Evolutionary conservation across 2,329 filamentous ascomycete species (phyloP).

Genomic region (Xylaria sp.): DNA sequence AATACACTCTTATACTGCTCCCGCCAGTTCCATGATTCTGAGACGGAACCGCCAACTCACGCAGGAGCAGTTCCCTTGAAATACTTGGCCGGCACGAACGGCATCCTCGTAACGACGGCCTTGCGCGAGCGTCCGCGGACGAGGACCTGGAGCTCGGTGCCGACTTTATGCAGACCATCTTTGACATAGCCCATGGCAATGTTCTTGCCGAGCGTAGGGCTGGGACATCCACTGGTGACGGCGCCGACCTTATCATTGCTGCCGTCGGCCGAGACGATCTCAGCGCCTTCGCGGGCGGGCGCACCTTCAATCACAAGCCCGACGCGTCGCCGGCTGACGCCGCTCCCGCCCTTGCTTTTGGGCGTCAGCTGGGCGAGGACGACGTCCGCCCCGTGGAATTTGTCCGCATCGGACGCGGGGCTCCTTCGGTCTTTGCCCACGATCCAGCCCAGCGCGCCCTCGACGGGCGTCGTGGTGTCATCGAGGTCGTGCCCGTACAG

Average conservation of each 20-base stretch:
- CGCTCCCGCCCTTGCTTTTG: constrained; percentile 72
- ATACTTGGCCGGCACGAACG: constrained; percentile 83
- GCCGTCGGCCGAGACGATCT: constrained; percentile 66
- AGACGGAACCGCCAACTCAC: not conserved
- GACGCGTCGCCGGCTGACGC: constrained; percentile 74
- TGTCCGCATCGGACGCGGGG: constrained; percentile 52
- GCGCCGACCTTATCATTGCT: constrained; percentile 70
- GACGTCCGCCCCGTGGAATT: constrained; percentile 84
- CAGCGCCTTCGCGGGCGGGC: constrained; percentile 86
- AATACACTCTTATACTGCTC: not conserved
- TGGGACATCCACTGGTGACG: constrained; percentile 89
- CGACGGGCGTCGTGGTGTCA: constrained; percentile 69
- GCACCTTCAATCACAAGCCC: constrained; percentile 84
- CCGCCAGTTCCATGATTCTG: not conserved
- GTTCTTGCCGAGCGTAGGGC: constrained; percentile 84
- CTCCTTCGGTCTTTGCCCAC: constrained; percentile 76
- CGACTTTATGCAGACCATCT: constrained; percentile 80
- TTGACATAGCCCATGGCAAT: constrained; percentile 95
- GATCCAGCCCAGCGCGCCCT: constrained; percentile 72
- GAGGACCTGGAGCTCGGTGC: constrained; percentile 78
- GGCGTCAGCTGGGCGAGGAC: constrained; percentile 79
- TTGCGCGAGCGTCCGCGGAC: constrained; percentile 78
- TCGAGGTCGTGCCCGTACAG: constrained; percentile 98
- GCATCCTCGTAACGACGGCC: constrained; percentile 84
- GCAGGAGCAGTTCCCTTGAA: constrained; percentile 53